These are phyloP conservation scores for Aspergillus tubingensis DNA, from an alignment of 2,329 filamentous ascomycete species.

Conservation along the genomic window DNA sequence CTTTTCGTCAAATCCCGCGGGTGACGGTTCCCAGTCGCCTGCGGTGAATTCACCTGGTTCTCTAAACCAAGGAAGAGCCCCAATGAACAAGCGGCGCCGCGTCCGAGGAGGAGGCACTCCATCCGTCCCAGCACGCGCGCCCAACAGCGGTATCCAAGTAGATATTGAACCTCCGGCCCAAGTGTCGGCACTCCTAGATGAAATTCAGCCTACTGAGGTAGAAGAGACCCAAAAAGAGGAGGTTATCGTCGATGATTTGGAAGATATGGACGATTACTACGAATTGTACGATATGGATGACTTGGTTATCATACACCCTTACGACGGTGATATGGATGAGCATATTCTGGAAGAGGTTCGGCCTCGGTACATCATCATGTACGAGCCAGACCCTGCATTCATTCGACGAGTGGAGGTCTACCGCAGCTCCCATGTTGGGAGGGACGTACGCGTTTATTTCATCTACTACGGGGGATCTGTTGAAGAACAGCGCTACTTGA, in stretches of 20 bases:
- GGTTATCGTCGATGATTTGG: constrained; percentile 75
- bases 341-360: constrained; percentile 93
- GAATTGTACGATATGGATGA: constrained; percentile 90
- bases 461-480: constrained; percentile 94
- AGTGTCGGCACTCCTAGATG: constrained; percentile 77
- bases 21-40: constrained; percentile 23
- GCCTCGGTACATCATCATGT: constrained; percentile 97
- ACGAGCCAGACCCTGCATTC: constrained; percentile 92
- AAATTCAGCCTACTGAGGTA: constrained; percentile 76
- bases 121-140: constrained; percentile 61
- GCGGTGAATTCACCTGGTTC: constrained; percentile 24
- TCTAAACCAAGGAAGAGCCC: constrained; percentile 57
- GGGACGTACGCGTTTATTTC: constrained; percentile 91
- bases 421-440: constrained; percentile 85
- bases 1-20: constrained; percentile 34
- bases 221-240: constrained; percentile 70
- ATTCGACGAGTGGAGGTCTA: constrained; percentile 95
- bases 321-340: constrained; percentile 94
- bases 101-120: constrained; percentile 74
- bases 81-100: constrained; percentile 82
- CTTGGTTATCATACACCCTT: constrained; percentile 84
- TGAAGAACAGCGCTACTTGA: constrained; percentile 91
- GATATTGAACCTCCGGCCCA: constrained; percentile 77
- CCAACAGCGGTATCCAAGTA: constrained; percentile 73
- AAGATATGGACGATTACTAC: constrained; percentile 91